A percentile compares a stretch with the other conserved stretches of the same genome.
These are phyloP conservation scores for Ogataea paraovalis DNA, from an alignment of 805 yeast species.

Conservation along the genomic window DNA sequence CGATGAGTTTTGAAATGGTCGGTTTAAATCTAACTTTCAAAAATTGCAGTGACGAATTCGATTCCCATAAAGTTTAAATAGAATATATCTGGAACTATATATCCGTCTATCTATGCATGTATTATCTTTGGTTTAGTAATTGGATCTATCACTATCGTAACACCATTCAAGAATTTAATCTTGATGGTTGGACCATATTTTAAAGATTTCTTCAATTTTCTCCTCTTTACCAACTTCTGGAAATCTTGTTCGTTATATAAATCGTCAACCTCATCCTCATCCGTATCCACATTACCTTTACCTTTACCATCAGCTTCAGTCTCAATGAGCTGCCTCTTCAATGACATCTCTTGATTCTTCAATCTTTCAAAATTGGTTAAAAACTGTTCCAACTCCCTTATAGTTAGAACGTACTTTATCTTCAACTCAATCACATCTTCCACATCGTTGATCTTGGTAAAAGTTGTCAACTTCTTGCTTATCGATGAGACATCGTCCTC, in stretches of 20 bases:
- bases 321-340: constrained; percentile 28
- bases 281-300: constrained; percentile 4
- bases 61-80: background rate
- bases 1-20: constrained; percentile 19
- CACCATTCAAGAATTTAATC: constrained; percentile 36
- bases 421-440: constrained; percentile 47
- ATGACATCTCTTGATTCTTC: constrained; percentile 33
- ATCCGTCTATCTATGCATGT: background rate
- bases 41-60: constrained; percentile 1
- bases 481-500: constrained; percentile 31
- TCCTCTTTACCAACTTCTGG: constrained; percentile 6
- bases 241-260: constrained; percentile 25
- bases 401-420: constrained; percentile 48
- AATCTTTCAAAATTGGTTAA: constrained; percentile 35
- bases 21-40: constrained; percentile 15
- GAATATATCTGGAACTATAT: background rate
- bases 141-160: constrained; percentile 39
- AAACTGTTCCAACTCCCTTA: constrained; percentile 40
- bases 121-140: constrained; percentile 22
- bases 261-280: constrained; percentile 20
- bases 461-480: constrained; percentile 10
- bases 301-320: constrained; percentile 8
- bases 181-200: constrained; percentile 36
- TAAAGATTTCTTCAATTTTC: constrained; percentile 18
- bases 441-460: constrained; percentile 43